These are phyloP conservation scores for Cladophialophora carrionii DNA, from an alignment of 2,329 filamentous ascomycete genomes.

Conservation along the genomic window DNA sequence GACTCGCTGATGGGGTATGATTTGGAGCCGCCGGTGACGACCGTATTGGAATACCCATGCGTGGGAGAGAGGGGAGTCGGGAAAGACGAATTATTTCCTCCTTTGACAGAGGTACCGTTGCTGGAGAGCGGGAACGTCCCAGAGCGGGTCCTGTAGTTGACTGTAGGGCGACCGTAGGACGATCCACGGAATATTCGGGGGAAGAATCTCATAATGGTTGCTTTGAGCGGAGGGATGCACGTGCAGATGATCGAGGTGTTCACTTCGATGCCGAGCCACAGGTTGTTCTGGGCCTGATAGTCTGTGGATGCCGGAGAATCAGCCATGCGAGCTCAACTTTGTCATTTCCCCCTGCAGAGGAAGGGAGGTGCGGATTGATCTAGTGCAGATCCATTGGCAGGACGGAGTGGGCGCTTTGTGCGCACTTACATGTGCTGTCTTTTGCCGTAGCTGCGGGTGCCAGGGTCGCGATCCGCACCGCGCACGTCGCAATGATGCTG, in stretches of 20 bases:
- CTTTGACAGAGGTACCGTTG: conserved; percentile 4
- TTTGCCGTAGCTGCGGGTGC: conserved; percentile 12
- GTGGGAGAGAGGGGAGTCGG: conserved; percentile 2
- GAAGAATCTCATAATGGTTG: conserved; percentile 15
- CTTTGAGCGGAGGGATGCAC: conserved; percentile 16
- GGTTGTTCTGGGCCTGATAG: conserved; percentile 20
- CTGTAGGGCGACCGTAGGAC: conserved; percentile 8
- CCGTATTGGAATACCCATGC: conserved; percentile 2
- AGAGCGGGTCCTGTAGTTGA: conserved; percentile 8
- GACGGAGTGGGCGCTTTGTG: background rate
- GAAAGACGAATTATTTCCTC: background rate
- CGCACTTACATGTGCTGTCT: conserved; percentile 15
- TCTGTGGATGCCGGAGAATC: background rate
- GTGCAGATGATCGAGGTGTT: conserved; percentile 19
- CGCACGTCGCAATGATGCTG: conserved; percentile 16
- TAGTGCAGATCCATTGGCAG: background rate
- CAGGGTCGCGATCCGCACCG: conserved; percentile 13
- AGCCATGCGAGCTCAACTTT: background rate
- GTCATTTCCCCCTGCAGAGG: background rate
- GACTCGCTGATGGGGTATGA: conserved; percentile 18
- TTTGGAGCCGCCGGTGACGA: conserved; percentile 3
- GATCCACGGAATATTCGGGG: conserved; percentile 13
- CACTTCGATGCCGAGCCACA: conserved; percentile 18
- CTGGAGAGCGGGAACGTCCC: conserved; percentile 1
- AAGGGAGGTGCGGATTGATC: background rate